Percentiles rank a stretch among this genome's conserved stretches.
Conservation (phyloP, 2,329 filamentous ascomycete species). For the Alternaria hordeiaustralica region DNA sequence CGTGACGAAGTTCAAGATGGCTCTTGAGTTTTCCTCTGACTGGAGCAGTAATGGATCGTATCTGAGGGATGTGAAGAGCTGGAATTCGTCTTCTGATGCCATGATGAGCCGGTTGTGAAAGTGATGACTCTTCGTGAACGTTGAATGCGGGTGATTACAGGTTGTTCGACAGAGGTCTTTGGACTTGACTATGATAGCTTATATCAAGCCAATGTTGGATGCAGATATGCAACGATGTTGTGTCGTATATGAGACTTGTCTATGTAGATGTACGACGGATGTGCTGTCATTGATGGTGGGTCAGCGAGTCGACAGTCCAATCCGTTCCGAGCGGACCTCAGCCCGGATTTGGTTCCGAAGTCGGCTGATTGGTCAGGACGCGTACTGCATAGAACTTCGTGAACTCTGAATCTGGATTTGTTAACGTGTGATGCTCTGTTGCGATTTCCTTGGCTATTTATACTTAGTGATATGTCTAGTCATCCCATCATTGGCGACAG, state of each 20-base stretch:
- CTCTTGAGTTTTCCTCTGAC: conserved; percentile 54
- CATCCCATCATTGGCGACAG: neutral
- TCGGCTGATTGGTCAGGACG: neutral
- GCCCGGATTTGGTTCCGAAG: neutral
- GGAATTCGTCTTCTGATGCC: conserved; percentile 35
- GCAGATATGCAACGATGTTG: neutral
- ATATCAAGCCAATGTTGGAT: neutral
- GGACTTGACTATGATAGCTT: neutral
- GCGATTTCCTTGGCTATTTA: neutral
- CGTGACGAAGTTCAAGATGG: conserved; percentile 55
- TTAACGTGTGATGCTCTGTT: neutral
- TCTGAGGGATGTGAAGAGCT: conserved; percentile 49
- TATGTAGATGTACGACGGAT: neutral
- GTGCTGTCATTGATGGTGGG: conserved; percentile 2
- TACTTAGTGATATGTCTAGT: neutral
- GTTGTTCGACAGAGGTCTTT: neutral
- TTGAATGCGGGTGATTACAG: neutral
- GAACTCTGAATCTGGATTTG: neutral
- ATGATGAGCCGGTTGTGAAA: conserved; percentile 10
- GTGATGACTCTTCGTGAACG: neutral
- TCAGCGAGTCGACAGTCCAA: neutral
- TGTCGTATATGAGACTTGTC: neutral
- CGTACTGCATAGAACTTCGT: neutral
- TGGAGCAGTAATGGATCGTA: conserved; percentile 47
- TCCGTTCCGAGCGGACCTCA: neutral